Evolutionary conservation across 176 grass and related monocot genomes (phyloP).

Genomic region (Thinopyrum elongatum): DNA sequence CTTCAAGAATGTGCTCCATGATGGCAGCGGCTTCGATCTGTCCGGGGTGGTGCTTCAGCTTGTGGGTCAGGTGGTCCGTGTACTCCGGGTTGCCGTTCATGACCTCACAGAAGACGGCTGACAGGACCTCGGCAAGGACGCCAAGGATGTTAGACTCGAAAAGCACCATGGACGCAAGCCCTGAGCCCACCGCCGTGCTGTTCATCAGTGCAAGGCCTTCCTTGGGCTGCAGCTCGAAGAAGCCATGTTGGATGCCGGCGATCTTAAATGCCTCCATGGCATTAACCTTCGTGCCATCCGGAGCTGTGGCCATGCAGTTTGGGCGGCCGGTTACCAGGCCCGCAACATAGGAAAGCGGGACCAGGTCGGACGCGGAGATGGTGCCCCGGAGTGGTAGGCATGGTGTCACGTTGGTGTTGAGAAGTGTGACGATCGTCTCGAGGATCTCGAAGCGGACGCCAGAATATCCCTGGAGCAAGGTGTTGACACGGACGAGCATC

Average conservation of each 20-base stretch:
- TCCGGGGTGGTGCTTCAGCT: slow-evolving; percentile 80
- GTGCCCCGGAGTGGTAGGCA: too few relatives aligned
- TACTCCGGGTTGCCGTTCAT: slow-evolving; percentile 90
- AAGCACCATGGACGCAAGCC: slow-evolving; percentile 67
- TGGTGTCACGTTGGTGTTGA: too few relatives aligned
- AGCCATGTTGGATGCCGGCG: slow-evolving; percentile 53
- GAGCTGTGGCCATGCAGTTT: not conserved
- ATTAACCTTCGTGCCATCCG: slow-evolving; percentile 34
- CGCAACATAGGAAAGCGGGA: too few relatives aligned
- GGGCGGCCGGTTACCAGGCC: too few relatives aligned
- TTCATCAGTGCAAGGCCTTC: slow-evolving; percentile 88
- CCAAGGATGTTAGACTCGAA: slow-evolving; percentile 70
- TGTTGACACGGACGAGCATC: too few relatives aligned
- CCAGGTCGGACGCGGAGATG: too few relatives aligned
- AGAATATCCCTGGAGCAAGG: too few relatives aligned
- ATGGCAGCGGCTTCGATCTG: slow-evolving; percentile 88
- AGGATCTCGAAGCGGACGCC: too few relatives aligned
- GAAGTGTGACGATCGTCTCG: too few relatives aligned
- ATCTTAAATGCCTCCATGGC: slow-evolving; percentile 54
- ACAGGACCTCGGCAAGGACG: slow-evolving; percentile 60
- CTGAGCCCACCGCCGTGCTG: slow-evolving; percentile 76
- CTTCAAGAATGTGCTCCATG: slow-evolving; percentile 84
- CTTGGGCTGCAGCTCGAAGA: slow-evolving; percentile 85
- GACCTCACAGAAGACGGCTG: slow-evolving; percentile 81
- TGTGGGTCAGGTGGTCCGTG: slow-evolving; percentile 86